Evolutionary conservation across 768 basidiomycete species (phyloP), one percentile per base, ranked within the genome.

Genomic region (Cystobasidium onofrii): DNA sequence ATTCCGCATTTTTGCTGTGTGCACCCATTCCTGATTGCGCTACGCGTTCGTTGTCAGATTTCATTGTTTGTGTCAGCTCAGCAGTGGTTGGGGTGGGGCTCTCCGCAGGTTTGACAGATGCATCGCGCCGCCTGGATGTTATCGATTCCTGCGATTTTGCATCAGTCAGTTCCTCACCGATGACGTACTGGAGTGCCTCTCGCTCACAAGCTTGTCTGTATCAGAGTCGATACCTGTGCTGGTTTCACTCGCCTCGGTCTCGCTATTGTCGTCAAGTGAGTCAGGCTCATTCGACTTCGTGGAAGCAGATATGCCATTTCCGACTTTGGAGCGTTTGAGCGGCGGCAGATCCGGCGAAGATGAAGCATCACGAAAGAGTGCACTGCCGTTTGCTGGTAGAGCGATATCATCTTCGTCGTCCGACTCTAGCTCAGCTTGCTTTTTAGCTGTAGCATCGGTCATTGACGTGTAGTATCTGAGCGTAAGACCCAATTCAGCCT

Each of bases 361-460:
- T 36, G 65, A 67, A 2, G 63, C 34, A 27, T 44, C 27, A 17
- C 65, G 57, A 13, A 34, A 60, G 57, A 29, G 29, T 12, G 27
- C 20, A 6, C 46, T 20, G 10, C 15, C 46, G 3, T 17, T 50
- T 3, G 27, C 10, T 15, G 57, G 33, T 20, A 34, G 25, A 12
- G 57, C 15, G 6, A 17, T 46, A 36, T 31, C 25, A 33, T 36
- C 39, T 1, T 67, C 66, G 20, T 74, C 74, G 18, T 74, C 74
- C 1, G 74, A 74, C 29, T 69, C 73, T 17, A 73, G 34, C 7
- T 69, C 52, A 17, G 76, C 65, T 10, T 76, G 64, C 33, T 74
- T 69, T 74, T 75, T 75, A 55, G 73, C 76, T 1, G 50, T 72
- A 20, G 73, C 60, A 10, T 62, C 41, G 9, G 7, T 54, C 44